A percentile compares a stretch with the other conserved stretches of the same genome.
phyloP scores from a whole-genome alignment of 1,284 basidiomycete genomes.

The Leccinum solheimii region DNA sequence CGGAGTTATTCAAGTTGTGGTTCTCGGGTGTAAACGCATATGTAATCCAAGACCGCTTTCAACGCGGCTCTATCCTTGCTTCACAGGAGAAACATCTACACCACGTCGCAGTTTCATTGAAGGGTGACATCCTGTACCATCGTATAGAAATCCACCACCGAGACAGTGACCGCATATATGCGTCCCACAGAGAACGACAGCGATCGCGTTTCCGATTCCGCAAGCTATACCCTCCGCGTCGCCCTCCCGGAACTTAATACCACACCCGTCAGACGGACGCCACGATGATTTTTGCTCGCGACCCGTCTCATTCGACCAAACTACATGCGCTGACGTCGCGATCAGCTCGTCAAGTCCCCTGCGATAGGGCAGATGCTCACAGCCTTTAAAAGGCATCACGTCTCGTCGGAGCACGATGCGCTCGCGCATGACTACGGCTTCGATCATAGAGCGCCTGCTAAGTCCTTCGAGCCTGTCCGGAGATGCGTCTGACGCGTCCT shows the following conservation, averaged over 20 bases:
- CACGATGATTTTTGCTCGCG: constrained; percentile 43
- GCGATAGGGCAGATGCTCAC: constrained; percentile 48
- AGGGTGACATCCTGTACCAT: too few species aligned
- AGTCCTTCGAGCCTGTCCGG: constrained; percentile 40
- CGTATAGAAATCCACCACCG: too few species aligned
- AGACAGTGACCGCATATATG: too few species aligned
- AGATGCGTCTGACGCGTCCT: constrained; percentile 45
- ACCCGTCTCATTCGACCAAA: constrained; percentile 64
- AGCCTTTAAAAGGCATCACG: constrained; percentile 45
- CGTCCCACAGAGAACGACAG: too few species aligned
- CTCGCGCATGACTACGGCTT: too few species aligned
- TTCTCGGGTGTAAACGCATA: not conserved
- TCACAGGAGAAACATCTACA: too few species aligned
- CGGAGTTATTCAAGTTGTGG: not conserved
- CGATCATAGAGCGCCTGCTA: constrained; percentile 13
- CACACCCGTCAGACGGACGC: constrained; percentile 53
- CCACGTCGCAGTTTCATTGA: too few species aligned
- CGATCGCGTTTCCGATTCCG: too few species aligned
- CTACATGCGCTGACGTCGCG: constrained; percentile 61
- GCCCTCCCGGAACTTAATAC: too few species aligned
- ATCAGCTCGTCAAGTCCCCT: constrained; percentile 33
- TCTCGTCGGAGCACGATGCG: constrained; percentile 28
- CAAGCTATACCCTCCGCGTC: too few species aligned
- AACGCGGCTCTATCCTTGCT: constrained; percentile 1
- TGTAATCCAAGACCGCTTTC: not conserved